Percentiles rank a stretch among this genome's conserved stretches.
phyloP scores from a whole-genome alignment of 441 rosid species.

The Euphorbia corollata region DNA sequence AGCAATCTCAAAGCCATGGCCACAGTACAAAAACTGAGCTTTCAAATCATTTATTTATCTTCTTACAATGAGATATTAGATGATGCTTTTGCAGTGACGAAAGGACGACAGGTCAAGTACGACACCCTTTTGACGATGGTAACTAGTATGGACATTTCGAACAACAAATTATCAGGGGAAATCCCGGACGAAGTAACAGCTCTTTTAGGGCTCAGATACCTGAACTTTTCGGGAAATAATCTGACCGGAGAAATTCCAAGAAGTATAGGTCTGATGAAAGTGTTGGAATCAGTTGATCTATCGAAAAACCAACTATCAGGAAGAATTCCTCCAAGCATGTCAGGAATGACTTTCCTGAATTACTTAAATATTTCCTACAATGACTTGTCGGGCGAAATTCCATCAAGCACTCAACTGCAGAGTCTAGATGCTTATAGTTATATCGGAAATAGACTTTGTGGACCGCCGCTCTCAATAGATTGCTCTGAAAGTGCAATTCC shows the following conservation, averaged over 20 bases:
- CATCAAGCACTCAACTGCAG: slow-evolving; percentile 20
- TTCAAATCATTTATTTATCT: slow-evolving; percentile 18
- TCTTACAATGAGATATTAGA: slow-evolving; percentile 15
- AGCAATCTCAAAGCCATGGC: slow-evolving; percentile 13
- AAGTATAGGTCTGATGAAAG: slow-evolving; percentile 27
- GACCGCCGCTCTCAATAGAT: slow-evolving; percentile 21
- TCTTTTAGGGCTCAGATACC: slow-evolving; percentile 24
- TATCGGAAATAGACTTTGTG: slow-evolving; percentile 26
- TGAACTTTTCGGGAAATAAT: slow-evolving; percentile 29
- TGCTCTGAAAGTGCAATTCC: background rate
- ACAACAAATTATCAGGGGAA: slow-evolving; percentile 37
- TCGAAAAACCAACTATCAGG: slow-evolving; percentile 30
- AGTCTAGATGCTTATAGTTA: slow-evolving; percentile 24
- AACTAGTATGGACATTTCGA: slow-evolving; percentile 31
- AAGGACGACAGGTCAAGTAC: slow-evolving; percentile 24
- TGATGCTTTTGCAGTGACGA: slow-evolving; percentile 10
- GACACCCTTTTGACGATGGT: slow-evolving; percentile 24
- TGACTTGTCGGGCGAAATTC: slow-evolving; percentile 28
- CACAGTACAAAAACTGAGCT: background rate
- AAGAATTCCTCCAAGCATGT: slow-evolving; percentile 32
- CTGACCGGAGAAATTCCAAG: slow-evolving; percentile 25
- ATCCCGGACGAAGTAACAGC: slow-evolving; percentile 30
- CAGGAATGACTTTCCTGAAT: slow-evolving; percentile 23
- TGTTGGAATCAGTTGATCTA: slow-evolving; percentile 27
- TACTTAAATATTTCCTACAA: slow-evolving; percentile 31